Percentiles rank a stretch among this genome's conserved stretches.
These are phyloP conservation scores for Solanum pimpinellifolium DNA, from an alignment of 257 asterid species.

Conservation along the genomic window DNA sequence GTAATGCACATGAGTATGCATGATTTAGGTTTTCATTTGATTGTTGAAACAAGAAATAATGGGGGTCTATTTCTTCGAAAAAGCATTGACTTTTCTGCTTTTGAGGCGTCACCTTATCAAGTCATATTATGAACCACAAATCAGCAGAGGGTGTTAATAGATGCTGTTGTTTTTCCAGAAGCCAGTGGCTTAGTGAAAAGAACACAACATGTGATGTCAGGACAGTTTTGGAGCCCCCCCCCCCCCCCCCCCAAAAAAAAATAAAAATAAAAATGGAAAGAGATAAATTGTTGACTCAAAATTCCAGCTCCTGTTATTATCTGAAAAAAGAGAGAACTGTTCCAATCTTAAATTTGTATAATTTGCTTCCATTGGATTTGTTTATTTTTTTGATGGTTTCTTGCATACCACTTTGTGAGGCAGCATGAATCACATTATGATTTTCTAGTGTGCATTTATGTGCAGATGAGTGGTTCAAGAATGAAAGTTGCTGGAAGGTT, in stretches of 20 bases:
- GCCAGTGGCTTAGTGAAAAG: not conserved
- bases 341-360: not conserved
- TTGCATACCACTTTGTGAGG: not conserved
- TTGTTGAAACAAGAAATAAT: not conserved
- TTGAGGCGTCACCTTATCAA: not conserved
- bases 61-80: not conserved
- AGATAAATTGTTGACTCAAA: not conserved
- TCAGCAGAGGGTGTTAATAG: not conserved
- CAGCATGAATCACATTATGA: not conserved
- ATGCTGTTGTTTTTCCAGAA: not conserved
- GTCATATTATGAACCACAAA: not conserved
- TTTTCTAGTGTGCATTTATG: not conserved
- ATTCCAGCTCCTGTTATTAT: not conserved
- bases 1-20: not conserved
- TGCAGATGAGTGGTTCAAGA: conserved; percentile 77
- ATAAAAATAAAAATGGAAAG: not conserved
- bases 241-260: not conserved
- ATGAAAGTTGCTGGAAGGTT: conserved; percentile 81
- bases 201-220: not conserved
- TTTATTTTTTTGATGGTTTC: not conserved
- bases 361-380: not conserved
- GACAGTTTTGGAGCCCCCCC: not conserved
- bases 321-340: not conserved
- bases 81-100: not conserved
- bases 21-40: not conserved